Evolutionary conservation across 192 early-diverging fungal species (phyloP).

Genomic region (Gryganskiella cystojenkinii): DNA sequence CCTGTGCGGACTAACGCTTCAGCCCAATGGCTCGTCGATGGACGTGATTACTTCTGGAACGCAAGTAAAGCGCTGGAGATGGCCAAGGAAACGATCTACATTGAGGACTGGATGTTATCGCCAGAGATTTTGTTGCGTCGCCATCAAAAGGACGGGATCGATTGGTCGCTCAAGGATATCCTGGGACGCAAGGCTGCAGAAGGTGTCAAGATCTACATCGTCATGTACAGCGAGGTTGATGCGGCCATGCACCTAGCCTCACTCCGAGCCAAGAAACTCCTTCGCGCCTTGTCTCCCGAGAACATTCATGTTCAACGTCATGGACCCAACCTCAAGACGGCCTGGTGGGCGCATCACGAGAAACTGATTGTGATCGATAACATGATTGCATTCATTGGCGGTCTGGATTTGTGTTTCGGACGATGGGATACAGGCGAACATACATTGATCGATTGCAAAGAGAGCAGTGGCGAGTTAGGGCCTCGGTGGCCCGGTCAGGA

Average conservation of each 20-base stretch:
- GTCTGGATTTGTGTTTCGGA: constrained; percentile 87
- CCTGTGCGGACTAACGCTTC: constrained; percentile 71
- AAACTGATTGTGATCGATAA: constrained; percentile 84
- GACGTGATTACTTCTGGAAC: constrained; percentile 79
- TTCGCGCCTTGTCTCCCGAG: constrained; percentile 68
- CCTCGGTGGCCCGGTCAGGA: constrained; percentile 73
- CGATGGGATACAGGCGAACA: constrained; percentile 84
- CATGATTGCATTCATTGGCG: constrained; percentile 84
- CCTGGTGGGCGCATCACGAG: constrained; percentile 88
- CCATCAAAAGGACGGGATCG: constrained; percentile 69
- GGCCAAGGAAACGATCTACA: constrained; percentile 76
- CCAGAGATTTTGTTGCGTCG: constrained; percentile 77
- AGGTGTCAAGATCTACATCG: constrained; percentile 85
- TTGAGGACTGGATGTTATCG: constrained; percentile 82
- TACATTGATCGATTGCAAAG: constrained; percentile 69
- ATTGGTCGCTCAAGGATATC: constrained; percentile 78
- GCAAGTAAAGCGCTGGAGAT: constrained; percentile 75
- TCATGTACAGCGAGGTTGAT: constrained; percentile 86
- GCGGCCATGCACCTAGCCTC: constrained; percentile 78
- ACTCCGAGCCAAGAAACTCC: constrained; percentile 74
- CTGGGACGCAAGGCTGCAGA: constrained; percentile 83
- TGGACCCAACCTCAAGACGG: constrained; percentile 70
- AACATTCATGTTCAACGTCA: constrained; percentile 87
- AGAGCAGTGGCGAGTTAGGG: constrained; percentile 52
- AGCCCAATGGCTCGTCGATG: constrained; percentile 80